Conservation (phyloP, 371 early-diverging fungal species). For the Actinomortierella wolfii region DNA sequence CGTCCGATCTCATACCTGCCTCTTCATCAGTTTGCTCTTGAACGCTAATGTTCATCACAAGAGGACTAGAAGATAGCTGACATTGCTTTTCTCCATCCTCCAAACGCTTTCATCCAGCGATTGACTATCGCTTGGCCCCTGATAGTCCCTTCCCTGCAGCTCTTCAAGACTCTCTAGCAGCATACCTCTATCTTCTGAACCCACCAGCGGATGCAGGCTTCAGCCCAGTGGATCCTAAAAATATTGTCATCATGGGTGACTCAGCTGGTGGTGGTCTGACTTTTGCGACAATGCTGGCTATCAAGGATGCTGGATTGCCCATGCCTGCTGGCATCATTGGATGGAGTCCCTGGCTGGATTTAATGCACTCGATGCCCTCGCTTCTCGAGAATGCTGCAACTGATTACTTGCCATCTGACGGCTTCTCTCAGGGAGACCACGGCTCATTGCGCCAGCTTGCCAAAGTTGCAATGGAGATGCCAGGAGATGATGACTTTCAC, state of each 20-base stretch:
- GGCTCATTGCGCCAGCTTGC: slow-evolving; percentile 48
- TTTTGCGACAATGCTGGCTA: slow-evolving; percentile 52
- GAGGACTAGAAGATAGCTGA: too few relatives aligned
- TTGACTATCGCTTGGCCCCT: slow-evolving; percentile 84
- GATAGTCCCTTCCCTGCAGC: slow-evolving; percentile 81
- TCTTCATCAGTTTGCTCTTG: too few relatives aligned
- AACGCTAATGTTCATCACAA: too few relatives aligned
- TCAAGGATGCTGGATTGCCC: slow-evolving; percentile 58
- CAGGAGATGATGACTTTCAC: slow-evolving; percentile 38
- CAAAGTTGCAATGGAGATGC: slow-evolving; percentile 20
- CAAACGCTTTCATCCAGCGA: slow-evolving; percentile 43
- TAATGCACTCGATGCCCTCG: slow-evolving; percentile 70
- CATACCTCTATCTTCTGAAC: slow-evolving; percentile 69
- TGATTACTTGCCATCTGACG: slow-evolving; percentile 66
- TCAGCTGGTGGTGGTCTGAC: slow-evolving; percentile 77
- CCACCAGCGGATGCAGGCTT: slow-evolving; percentile 52
- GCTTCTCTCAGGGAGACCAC: slow-evolving; percentile 48
- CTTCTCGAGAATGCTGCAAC: slow-evolving; percentile 57
- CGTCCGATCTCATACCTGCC: too few relatives aligned
- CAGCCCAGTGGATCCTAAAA: slow-evolving; percentile 56
- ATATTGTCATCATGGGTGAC: slow-evolving; percentile 82
- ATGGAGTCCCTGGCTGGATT: slow-evolving; percentile 51
- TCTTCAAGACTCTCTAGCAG: slow-evolving; percentile 75
- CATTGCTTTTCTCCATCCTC: slow-evolving; percentile 14
- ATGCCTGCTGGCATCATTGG: slow-evolving; percentile 54